A percentile compares a stretch with the other conserved stretches of the same genome.
Evolutionary conservation across 805 yeast species (phyloP).

Genomic region (Teunomyces cretensis): DNA sequence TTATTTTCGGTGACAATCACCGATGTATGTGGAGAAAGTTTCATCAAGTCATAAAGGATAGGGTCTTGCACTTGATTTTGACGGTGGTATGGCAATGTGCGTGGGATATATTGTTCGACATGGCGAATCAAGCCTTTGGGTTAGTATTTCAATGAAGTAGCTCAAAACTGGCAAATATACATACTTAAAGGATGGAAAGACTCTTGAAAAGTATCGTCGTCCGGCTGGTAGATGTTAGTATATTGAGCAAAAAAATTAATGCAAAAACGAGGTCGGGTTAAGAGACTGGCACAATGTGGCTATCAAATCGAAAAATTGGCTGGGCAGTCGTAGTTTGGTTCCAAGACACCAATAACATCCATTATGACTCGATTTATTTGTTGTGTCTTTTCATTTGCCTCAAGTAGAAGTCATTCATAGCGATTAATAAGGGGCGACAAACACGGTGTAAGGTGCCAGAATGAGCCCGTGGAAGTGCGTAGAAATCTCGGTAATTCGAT

Average conservation of each 20-base stretch:
- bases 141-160: conserved; percentile 1
- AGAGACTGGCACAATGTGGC: background rate
- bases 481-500: background rate
- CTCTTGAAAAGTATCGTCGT: background rate
- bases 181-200: background rate
- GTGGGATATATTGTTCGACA: conserved; percentile 15
- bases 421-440: background rate
- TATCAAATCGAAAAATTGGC: background rate
- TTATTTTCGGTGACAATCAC: conserved; percentile 6
- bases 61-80: conserved; percentile 22
- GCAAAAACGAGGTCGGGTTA: background rate
- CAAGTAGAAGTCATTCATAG: background rate
- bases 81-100: conserved; percentile 14
- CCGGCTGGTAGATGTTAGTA: background rate
- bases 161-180: background rate
- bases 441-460: background rate
- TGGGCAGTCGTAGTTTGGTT: too few species aligned
- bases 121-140: conserved; percentile 15
- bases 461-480: background rate
- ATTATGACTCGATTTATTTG: background rate
- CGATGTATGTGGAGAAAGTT: conserved; percentile 26
- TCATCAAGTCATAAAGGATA: conserved; percentile 31
- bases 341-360: too few species aligned
- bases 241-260: background rate
- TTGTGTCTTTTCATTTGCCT: background rate